Evolutionary conservation across 768 basidiomycete species (phyloP).

Genomic region (Pholiota molesta): DNA sequence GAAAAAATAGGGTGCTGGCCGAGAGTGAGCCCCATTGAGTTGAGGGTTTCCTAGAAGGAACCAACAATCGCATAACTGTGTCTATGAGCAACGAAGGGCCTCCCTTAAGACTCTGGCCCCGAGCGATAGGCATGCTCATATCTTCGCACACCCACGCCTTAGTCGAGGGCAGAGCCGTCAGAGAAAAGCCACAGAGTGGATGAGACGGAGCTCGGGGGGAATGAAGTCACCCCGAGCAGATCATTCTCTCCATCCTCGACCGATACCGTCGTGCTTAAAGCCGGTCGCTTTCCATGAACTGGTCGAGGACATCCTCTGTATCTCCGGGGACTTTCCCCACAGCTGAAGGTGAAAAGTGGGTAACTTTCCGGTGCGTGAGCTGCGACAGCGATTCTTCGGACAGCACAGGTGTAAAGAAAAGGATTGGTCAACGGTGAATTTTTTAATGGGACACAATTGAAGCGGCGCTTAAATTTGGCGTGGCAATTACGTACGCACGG

Average conservation of each 20-base stretch:
- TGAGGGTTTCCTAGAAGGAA: slow-evolving; percentile 47
- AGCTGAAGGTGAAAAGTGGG: slow-evolving; percentile 54
- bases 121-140: slow-evolving; percentile 66
- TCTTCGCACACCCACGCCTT: slow-evolving; percentile 69
- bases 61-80: slow-evolving; percentile 86
- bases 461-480: slow-evolving; percentile 21
- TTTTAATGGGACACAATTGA: slow-evolving; percentile 16
- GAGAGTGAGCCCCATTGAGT: slow-evolving; percentile 96
- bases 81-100: slow-evolving; percentile 78
- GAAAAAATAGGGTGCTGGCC: slow-evolving; percentile 67
- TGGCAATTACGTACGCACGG: slow-evolving; percentile 4
- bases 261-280: slow-evolving; percentile 70
- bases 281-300: slow-evolving; percentile 70
- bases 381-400: slow-evolving; percentile 86
- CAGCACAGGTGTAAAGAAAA: slow-evolving; percentile 42
- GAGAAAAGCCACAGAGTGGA: slow-evolving; percentile 59
- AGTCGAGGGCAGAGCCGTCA: slow-evolving; percentile 34
- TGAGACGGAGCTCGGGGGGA: slow-evolving; percentile 46
- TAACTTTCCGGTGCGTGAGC: slow-evolving; percentile 68
- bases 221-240: slow-evolving; percentile 31
- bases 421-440: slow-evolving; percentile 26
- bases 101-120: slow-evolving; percentile 37
- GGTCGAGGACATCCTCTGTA: slow-evolving; percentile 67
- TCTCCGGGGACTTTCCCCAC: slow-evolving; percentile 97
- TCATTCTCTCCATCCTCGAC: slow-evolving; percentile 54